These are phyloP conservation scores for Syzygium aqueum DNA, from an alignment of 345 rosid species.

Conservation along the genomic window DNA sequence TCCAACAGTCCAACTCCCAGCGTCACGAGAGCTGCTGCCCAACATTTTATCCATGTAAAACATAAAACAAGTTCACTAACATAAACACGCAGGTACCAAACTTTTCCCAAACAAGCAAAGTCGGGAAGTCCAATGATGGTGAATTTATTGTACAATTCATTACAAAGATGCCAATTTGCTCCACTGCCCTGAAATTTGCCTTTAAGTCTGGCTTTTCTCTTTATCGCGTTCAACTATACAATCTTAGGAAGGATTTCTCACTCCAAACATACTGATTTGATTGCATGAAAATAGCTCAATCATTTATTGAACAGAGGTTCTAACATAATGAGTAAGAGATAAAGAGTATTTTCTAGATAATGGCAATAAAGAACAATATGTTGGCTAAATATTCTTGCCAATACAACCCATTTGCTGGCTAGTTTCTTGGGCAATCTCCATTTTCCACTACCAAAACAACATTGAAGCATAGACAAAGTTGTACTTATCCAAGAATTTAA, in stretches of 20 bases:
- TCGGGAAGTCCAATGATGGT: background rate
- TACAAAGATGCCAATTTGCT: background rate
- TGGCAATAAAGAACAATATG: background rate
- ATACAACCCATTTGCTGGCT: background rate
- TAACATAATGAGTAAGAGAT: background rate
- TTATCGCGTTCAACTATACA: background rate
- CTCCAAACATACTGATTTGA: background rate
- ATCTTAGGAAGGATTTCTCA: background rate
- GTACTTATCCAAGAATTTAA: background rate
- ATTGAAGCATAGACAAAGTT: background rate
- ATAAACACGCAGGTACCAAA: background rate
- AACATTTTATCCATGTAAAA: background rate
- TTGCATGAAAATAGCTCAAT: background rate
- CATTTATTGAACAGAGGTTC: background rate
- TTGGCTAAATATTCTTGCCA: background rate
- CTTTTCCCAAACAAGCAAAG: background rate
- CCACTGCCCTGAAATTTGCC: background rate
- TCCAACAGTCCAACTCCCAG: background rate
- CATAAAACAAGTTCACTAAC: background rate
- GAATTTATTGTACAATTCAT: background rate
- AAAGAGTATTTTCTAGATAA: background rate
- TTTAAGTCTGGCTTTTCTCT: background rate
- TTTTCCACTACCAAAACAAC: background rate
- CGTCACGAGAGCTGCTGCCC: background rate
- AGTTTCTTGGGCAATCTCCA: background rate